Evolutionary conservation across 2,329 filamentous ascomycete species (phyloP).

Genomic region (Gaeumannomyces sp.): DNA sequence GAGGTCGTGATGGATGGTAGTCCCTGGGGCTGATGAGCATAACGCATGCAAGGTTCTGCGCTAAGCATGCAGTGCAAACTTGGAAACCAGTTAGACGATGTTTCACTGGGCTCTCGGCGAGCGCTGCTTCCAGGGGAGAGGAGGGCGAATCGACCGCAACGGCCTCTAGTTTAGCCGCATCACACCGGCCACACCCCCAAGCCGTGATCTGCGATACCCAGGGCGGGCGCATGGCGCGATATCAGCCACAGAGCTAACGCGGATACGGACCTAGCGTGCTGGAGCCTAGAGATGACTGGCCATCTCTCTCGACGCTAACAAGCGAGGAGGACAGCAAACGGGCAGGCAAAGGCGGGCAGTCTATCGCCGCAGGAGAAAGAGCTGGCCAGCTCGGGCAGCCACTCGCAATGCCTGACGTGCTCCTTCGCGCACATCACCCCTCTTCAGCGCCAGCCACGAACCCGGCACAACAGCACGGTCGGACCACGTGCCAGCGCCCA

Average conservation of each 20-base stretch:
- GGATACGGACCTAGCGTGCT: neutral
- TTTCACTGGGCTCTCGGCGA: neutral
- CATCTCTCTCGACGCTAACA: too few species aligned
- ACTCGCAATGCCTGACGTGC: neutral
- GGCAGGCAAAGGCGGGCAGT: too few species aligned
- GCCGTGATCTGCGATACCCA: too few species aligned
- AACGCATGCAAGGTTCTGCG: neutral
- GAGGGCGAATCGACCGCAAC: neutral
- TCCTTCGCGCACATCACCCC: neutral
- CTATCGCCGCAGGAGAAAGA: neutral
- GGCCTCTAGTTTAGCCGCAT: neutral
- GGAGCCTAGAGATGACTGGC: too few species aligned
- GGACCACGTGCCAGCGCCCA: neutral
- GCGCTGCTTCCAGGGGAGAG: too few species aligned
- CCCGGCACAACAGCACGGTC: neutral
- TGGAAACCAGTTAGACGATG: neutral
- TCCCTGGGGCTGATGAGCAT: neutral
- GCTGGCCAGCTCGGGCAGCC: too few species aligned
- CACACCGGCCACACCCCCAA: neutral
- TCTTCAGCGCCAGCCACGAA: too few species aligned
- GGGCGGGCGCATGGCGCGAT: too few species aligned
- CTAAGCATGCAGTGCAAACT: neutral
- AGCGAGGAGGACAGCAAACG: too few species aligned
- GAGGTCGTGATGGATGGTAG: neutral
- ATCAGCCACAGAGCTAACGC: neutral